A percentile compares a stretch with the other conserved stretches of the same genome.
Conservation (phyloP, 2,329 filamentous ascomycete species). For the Capronia coronata region DNA sequence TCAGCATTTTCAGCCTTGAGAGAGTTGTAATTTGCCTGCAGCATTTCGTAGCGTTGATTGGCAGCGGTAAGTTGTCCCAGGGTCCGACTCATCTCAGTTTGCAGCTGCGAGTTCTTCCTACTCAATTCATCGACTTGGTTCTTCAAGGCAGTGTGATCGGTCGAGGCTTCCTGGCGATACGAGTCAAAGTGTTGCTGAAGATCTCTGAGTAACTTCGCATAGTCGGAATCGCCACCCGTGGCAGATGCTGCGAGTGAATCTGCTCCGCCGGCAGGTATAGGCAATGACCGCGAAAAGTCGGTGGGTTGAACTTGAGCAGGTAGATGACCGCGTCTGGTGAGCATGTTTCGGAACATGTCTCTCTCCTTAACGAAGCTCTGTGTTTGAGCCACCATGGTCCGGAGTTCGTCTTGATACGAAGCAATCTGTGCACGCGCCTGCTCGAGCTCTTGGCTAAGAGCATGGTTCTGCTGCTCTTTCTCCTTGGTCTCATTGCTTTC, state of each 20-base stretch:
- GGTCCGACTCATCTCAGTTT: constrained; percentile 72
- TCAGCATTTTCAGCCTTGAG: constrained; percentile 79
- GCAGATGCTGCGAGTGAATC: constrained; percentile 47
- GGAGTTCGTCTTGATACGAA: constrained; percentile 77
- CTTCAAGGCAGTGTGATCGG: constrained; percentile 74
- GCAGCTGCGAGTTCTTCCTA: constrained; percentile 71
- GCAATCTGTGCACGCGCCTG: constrained; percentile 55
- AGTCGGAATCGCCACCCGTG: constrained; percentile 57
- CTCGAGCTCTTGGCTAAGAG: constrained; percentile 63
- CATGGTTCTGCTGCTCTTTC: constrained; percentile 49
- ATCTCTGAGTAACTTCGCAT: constrained; percentile 74
- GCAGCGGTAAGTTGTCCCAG: constrained; percentile 76
- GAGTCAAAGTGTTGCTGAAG: constrained; percentile 84
- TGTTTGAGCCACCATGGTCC: constrained; percentile 71
- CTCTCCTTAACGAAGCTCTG: constrained; percentile 93
- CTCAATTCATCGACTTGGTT: constrained; percentile 77
- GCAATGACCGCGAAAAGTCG: constrained; percentile 65
- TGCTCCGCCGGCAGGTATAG: constrained; percentile 37
- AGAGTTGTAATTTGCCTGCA: constrained; percentile 79
- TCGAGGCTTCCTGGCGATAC: constrained; percentile 76
- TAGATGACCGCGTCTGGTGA: constrained; percentile 67
- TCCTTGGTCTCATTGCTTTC: constrained; percentile 79
- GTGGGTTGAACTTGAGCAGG: constrained; percentile 57
- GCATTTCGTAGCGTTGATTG: constrained; percentile 77
- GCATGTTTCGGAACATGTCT: constrained; percentile 93